These are phyloP conservation scores for Coleophoma cylindrospora DNA, from an alignment of 2,329 filamentous ascomycete genomes.

Conservation along the genomic window DNA sequence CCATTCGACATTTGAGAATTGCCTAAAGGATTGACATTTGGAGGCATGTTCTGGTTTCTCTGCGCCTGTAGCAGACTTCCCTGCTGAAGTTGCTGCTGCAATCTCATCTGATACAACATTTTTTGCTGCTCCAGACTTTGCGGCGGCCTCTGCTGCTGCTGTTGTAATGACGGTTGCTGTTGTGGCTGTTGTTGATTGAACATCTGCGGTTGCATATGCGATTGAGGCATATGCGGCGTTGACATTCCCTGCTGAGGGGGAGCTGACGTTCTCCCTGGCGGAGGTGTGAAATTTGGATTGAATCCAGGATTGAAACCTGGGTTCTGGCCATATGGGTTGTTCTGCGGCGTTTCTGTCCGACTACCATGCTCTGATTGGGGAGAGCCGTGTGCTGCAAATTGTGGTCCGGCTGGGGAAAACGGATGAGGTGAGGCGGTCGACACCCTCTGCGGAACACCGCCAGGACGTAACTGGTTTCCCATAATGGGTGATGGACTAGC, in stretches of 20 bases:
- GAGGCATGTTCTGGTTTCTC: constrained; percentile 38
- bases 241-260: constrained; percentile 51
- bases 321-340: constrained; percentile 61
- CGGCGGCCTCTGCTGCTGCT: constrained; percentile 36
- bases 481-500: constrained; percentile 92
- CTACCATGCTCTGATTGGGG: constrained; percentile 71
- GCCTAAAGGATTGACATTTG: constrained; percentile 20
- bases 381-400: constrained; percentile 68
- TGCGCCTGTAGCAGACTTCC: constrained; percentile 30
- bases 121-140: constrained; percentile 67
- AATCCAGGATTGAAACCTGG: constrained; percentile 52
- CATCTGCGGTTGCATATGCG: constrained; percentile 31
- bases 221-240: constrained; percentile 36
- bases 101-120: constrained; percentile 73
- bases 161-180: constrained; percentile 27
- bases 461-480: constrained; percentile 69
- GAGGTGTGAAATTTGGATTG: constrained; percentile 53
- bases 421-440: constrained; percentile 90
- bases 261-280: constrained; percentile 47
- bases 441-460: constrained; percentile 72
- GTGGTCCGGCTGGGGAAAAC: constrained; percentile 73
- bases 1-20: constrained; percentile 52
- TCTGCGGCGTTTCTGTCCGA: constrained; percentile 64
- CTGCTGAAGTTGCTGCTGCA: constrained; percentile 72
- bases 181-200: constrained; percentile 20